Conservation (phyloP, 2,329 filamentous ascomycete species). For the Sclerotinia minor region DNA sequence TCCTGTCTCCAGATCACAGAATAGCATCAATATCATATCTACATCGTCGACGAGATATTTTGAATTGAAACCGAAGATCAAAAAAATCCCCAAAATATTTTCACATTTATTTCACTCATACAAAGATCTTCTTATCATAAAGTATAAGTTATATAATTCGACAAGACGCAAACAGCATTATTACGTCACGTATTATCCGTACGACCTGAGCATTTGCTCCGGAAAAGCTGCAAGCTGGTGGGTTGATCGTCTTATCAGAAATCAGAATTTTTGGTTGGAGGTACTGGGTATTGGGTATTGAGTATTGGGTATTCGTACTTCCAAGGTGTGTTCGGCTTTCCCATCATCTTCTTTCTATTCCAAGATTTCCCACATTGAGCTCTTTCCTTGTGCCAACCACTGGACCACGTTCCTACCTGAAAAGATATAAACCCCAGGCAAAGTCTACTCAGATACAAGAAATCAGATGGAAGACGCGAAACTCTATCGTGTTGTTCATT, state of each 20-base stretch:
- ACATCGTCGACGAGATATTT: background rate
- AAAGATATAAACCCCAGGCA: background rate
- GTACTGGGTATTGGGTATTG: no score
- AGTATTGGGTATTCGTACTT: background rate
- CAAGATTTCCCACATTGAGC: background rate
- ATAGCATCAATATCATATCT: background rate
- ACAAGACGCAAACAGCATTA: background rate
- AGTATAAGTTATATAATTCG: background rate
- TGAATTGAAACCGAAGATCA: no score
- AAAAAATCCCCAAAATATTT: background rate
- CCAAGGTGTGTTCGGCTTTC: background rate
- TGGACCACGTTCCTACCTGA: background rate
- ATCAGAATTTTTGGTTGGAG: background rate
- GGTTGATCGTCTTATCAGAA: background rate
- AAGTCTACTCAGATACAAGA: background rate
- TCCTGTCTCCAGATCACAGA: background rate
- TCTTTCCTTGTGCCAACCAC: background rate
- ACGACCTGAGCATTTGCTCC: conserved; percentile 14
- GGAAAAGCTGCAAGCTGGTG: conserved; percentile 11
- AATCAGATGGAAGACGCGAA: background rate
- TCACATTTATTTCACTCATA: background rate
- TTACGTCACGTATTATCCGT: conserved; percentile 19
- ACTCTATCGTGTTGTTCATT: background rate
- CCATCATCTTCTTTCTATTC: background rate
- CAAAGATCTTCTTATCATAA: background rate